These are phyloP conservation scores for Arctium lappa DNA, from an alignment of 129 eudicot species.

Conservation along the genomic window DNA sequence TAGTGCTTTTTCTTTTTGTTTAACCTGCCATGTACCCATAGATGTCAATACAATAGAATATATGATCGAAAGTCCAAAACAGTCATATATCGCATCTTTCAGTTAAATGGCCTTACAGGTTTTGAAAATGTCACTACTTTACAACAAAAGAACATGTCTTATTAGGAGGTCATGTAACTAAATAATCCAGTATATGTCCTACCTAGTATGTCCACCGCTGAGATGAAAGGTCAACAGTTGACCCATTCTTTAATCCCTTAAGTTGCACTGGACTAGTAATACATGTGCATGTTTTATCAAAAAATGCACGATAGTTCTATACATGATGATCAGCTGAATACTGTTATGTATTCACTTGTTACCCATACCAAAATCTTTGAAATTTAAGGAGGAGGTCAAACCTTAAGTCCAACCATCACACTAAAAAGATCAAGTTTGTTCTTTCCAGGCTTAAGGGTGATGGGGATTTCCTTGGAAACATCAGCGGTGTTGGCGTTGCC, in stretches of 20 bases:
- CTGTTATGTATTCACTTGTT: background rate
- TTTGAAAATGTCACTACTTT: no score
- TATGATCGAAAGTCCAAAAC: background rate
- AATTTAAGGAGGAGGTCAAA: constrained; percentile 26
- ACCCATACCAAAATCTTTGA: background rate
- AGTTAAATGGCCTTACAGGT: no score
- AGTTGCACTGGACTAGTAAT: constrained; percentile 86
- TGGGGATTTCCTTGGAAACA: constrained; percentile 49
- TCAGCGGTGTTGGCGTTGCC: constrained; percentile 35
- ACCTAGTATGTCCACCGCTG: constrained; percentile 89
- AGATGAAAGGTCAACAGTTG: constrained; percentile 66
- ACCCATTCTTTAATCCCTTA: constrained; percentile 47
- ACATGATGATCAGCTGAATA: background rate
- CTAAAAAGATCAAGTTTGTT: constrained; percentile 84
- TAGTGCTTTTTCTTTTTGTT: constrained; percentile 68
- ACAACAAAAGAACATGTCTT: no score
- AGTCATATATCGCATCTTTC: no score
- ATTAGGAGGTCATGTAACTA: no score
- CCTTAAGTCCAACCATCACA: constrained; percentile 94
- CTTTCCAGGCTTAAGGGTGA: constrained; percentile 49
- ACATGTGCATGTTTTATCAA: constrained; percentile 70
- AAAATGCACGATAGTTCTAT: constrained; percentile 92
- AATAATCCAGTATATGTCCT: background rate
- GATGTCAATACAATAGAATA: background rate
- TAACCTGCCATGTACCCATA: constrained; percentile 37